Evolutionary conservation across 306 rosid species (phyloP), one percentile per base, ranked within the genome.

Genomic region (Prunus armeniaca): DNA sequence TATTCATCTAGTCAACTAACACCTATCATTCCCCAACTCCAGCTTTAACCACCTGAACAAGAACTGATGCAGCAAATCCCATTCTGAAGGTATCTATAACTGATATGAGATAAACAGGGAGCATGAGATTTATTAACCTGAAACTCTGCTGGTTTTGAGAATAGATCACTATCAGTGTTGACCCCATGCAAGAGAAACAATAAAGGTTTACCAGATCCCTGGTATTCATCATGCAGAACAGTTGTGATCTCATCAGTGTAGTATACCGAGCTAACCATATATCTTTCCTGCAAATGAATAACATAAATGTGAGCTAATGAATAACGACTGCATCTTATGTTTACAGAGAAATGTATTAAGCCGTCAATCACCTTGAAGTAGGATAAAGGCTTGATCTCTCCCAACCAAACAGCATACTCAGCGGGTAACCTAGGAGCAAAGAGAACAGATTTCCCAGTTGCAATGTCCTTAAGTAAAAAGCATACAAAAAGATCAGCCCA

Each of bases 361-460:
- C 28, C 46, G 6, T 70, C 22, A 78, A 78, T 76, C 69, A 93
- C 97, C 97, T 91, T 85, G 76, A 87, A 90, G 87, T 80, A 69
- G 12, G 84, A 50, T 49, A 81, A 79, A 22, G 88, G 79, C 79
- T 89, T 86, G 67, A 93, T 91, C 76, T 90, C 84, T 69, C 98
- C 98, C 89, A 80, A 63, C 98, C 98, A 93, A 63, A 93, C 94
- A 79, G 96, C 98, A 82, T 93, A 93, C 20, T 86, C 97, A 43
- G 86, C 77, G 73, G 98, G 89, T 41, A 93, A 80, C 89, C 93
- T 86, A 14, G 98, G 98, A 74, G 87, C 86, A 71, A 90, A 93
- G 66, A 93, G 81, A 74, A 93, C 69, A 52, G 97, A 88, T 11
- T 87, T 73, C 69, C 98, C 98, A 6, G 86, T 87, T 34, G 80